Evolutionary conservation across 495 filamentous ascomycete genomes (phyloP).

Genomic region (Podospora comata): DNA sequence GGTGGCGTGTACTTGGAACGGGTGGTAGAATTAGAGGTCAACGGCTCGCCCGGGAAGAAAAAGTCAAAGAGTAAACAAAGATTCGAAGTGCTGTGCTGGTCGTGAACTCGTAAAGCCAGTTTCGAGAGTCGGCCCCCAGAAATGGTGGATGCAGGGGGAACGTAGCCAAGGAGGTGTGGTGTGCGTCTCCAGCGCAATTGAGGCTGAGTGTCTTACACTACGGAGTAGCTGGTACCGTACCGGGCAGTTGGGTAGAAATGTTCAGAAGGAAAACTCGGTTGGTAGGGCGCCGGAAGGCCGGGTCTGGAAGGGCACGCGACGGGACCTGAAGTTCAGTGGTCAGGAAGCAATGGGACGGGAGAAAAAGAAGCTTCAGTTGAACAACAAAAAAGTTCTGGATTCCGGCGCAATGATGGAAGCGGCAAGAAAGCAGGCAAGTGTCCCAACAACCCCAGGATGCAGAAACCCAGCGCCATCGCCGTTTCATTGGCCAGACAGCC

Average conservation of each 20-base stretch:
- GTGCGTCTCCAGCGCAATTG: constrained; percentile 15
- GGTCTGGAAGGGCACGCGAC: background rate
- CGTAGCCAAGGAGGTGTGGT: constrained; percentile 15
- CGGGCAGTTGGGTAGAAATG: background rate
- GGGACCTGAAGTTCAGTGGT: background rate
- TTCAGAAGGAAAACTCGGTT: background rate
- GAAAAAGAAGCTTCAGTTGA: background rate
- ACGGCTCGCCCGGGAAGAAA: background rate
- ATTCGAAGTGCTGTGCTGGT: background rate
- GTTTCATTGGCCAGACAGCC: constrained; percentile 21
- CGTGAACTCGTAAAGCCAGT: constrained; percentile 3
- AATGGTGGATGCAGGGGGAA: constrained; percentile 14
- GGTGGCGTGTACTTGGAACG: background rate
- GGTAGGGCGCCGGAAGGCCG: background rate
- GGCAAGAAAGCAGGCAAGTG: constrained; percentile 2
- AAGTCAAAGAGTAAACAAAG: background rate
- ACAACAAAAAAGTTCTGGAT: background rate
- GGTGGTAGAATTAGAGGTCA: background rate
- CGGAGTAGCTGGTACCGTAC: background rate
- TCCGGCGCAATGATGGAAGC: constrained; percentile 2
- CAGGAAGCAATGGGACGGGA: background rate
- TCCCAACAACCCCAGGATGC: constrained; percentile 8
- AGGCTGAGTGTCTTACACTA: background rate
- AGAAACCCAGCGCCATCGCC: constrained; percentile 11
- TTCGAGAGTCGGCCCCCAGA: constrained; percentile 1